These are phyloP conservation scores for Eruca vesicaria DNA, from an alignment of 441 rosid species.

Conservation along the genomic window DNA sequence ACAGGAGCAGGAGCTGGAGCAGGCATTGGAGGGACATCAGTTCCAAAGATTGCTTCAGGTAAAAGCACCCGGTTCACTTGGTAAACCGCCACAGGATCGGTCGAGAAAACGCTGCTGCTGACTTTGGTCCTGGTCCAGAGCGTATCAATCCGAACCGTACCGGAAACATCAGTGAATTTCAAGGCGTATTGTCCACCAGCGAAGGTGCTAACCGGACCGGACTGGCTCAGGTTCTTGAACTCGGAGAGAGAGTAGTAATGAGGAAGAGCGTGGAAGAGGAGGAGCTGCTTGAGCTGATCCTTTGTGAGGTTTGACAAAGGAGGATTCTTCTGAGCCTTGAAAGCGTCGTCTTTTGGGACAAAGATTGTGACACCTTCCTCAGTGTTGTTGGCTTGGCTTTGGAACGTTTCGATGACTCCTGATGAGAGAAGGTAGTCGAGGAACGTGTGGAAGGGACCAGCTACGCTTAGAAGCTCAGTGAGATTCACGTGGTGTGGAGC, in stretches of 20 bases:
- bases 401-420: slow-evolving; percentile 84
- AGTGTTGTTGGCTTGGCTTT: slow-evolving; percentile 87
- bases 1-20: slow-evolving; percentile 88
- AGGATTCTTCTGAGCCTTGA: slow-evolving; percentile 63
- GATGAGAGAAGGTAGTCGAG: slow-evolving; percentile 66
- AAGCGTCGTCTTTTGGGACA: slow-evolving; percentile 78
- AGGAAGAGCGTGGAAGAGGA: slow-evolving; percentile 82
- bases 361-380: slow-evolving; percentile 85
- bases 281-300: slow-evolving; percentile 68
- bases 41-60: slow-evolving; percentile 89
- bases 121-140: slow-evolving; percentile 83
- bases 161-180: slow-evolving; percentile 72
- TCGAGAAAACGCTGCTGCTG: slow-evolving; percentile 76
- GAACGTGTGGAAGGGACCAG: slow-evolving; percentile 85
- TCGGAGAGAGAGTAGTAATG: slow-evolving; percentile 71
- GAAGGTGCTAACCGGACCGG: slow-evolving; percentile 58
- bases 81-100: slow-evolving; percentile 80
- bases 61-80: slow-evolving; percentile 75
- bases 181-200: slow-evolving; percentile 73
- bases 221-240: slow-evolving; percentile 76
- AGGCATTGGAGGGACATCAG: slow-evolving; percentile 84
- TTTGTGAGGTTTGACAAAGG: slow-evolving; percentile 69
- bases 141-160: slow-evolving; percentile 62
- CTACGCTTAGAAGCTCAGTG: slow-evolving; percentile 69
- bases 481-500: slow-evolving; percentile 69